Conservation (phyloP, 495 filamentous ascomycete species). For the Penicillium herquei region DNA sequence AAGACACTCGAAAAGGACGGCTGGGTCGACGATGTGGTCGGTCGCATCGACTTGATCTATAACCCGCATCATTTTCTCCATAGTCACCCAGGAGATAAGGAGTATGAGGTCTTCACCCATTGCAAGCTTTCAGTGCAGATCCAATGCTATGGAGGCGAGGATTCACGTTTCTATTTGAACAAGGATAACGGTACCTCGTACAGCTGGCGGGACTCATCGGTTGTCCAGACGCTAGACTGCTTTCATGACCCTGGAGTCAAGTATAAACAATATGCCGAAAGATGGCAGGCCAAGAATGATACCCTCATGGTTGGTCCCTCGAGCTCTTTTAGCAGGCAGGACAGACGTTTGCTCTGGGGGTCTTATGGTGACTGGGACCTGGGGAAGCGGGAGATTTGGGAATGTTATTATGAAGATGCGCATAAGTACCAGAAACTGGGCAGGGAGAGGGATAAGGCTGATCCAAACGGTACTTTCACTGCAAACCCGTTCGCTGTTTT, state of each 20-base stretch:
- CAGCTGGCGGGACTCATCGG: not conserved
- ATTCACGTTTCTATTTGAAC: not conserved
- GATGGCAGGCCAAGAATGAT: not conserved
- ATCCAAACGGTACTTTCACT: not conserved
- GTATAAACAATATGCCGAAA: not conserved
- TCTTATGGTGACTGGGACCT: not conserved
- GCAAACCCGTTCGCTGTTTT: not conserved
- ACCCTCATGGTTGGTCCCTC: not conserved
- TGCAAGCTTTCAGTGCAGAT: not conserved
- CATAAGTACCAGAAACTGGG: not conserved
- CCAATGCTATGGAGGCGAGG: not conserved
- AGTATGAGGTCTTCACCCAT: not conserved
- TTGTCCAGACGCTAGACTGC: not conserved
- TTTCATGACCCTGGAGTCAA: not conserved
- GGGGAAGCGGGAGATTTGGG: not conserved
- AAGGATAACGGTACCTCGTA: not conserved
- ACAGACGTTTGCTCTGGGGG: not conserved
- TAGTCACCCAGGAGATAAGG: not conserved
- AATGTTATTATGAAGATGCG: not conserved
- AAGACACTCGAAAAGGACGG: not conserved
- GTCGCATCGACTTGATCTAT: not conserved
- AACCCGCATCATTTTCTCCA: not conserved
- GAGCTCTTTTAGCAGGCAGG: not conserved
- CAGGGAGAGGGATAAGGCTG: not conserved
- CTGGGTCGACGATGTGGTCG: not conserved